Conservation (phyloP, 306 rosid genomes). For the Argentina anserina region DNA sequence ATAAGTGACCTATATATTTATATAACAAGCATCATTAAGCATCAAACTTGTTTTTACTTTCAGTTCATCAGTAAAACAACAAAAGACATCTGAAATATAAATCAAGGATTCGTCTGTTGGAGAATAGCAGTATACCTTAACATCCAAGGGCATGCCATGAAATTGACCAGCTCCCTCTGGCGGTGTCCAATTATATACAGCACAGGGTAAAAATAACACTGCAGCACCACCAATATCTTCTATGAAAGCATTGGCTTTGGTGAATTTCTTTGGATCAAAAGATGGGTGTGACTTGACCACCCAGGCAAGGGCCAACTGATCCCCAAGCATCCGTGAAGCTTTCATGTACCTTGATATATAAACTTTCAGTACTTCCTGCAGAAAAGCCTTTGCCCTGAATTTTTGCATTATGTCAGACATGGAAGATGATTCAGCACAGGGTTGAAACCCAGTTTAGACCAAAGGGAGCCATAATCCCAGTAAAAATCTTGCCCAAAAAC, state of each 20-base stretch:
- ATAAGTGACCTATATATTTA: not conserved
- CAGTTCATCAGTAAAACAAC: not conserved
- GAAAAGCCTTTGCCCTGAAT: conserved; percentile 74
- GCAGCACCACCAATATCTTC: conserved; percentile 61
- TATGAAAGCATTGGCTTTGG: conserved; percentile 47
- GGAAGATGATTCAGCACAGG: not conserved
- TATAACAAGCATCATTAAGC: not conserved
- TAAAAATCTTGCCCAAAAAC: not conserved
- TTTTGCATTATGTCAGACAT: not conserved
- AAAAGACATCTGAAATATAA: not conserved
- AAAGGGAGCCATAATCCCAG: not conserved
- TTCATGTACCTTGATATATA: conserved; percentile 59
- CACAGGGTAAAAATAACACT: conserved; percentile 74
- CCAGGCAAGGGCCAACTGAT: conserved; percentile 95
- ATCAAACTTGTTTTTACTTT: not conserved
- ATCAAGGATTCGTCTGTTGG: not conserved
- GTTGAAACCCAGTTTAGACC: not conserved
- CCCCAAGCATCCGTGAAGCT: conserved; percentile 94
- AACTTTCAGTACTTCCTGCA: conserved; percentile 62
- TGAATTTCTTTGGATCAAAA: conserved; percentile 58
- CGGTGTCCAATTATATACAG: conserved; percentile 87
- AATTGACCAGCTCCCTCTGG: conserved; percentile 99
- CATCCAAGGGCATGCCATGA: conserved; percentile 91
- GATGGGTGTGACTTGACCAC: conserved; percentile 70
- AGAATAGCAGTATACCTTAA: conserved; percentile 52